Evolutionary conservation across 768 basidiomycete genomes (phyloP), one percentile per base, ranked within the genome.

Genomic region (Lactifluus hygrophoroides): DNA sequence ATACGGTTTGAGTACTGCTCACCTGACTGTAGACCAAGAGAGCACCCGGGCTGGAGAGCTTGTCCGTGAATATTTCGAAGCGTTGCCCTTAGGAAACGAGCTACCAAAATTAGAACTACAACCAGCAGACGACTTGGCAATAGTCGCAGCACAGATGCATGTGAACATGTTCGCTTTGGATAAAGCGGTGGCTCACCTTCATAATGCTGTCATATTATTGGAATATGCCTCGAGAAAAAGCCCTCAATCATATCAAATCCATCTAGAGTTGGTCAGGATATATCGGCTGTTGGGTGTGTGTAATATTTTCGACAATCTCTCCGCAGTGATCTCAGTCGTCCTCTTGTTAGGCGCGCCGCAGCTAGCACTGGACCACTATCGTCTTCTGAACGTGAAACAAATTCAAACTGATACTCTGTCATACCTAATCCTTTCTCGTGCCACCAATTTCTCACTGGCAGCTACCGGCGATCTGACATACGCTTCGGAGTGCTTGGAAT

Each of bases 371-470:
- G 85, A 90, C 54, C 90, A 94, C 66, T 94, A 91, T 68, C 82
- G 83, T 28, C 73, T 75, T 23, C 77, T 94, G 74, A 82, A 84
- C 60, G 75, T 90, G 61, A 93, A 93, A 69, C 87, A 90, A 66
- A 80, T 94, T 23, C 92, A 95, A 68, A 80, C 86, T 57, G 94
- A 96, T 66, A 95, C 94, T 0, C 75, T 96, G 8, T 90, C 90
- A 1, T 90, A 95, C 68, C 80, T 90, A 54, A 71, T 93, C 51
- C 78, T 93, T 42, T 82, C 88, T 19, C 81, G 92, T 21, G 80
- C 85, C 11, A 81, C 84, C 21, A 88, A 84, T 0, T 94, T 91
- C 74, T 90, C 89, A 3, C 72, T 87, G 38, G 84, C 88, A 44
- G 76, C 86, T 4, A 79, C 74, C 14, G 90, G 90, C 8, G 90